Base-by-base conservation (phyloP, 2,329 filamentous ascomycete genomes). In the Zymoseptoria tritici region DNA sequence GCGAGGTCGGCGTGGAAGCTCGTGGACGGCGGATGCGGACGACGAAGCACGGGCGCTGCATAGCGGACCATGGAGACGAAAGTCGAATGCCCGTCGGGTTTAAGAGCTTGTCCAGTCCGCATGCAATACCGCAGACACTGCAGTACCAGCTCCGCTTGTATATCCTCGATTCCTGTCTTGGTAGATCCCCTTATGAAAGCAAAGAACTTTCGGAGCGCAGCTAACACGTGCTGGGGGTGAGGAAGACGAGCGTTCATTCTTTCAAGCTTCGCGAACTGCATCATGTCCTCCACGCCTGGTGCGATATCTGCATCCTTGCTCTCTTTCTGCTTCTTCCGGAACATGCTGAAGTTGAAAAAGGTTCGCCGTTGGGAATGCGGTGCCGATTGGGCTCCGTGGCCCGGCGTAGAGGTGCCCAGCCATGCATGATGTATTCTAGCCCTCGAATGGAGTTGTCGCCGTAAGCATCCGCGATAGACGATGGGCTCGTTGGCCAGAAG, bases 261-360 rank as follows among this genome's bases (percentile, higher is more conserved):
- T 65, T 86, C 77, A 61, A 84, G 82, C 65, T 83, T 83, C 56
- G 83, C 78, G 72, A 90, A 82, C 60, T 89, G 82, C 67, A 89
- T 82, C 76, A 96, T 83, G 16, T 81, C 82, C 64, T 85, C 84
- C 68, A 91, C 83, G 57, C 91, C 91, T 0, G 84, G 88, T 68
- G 85, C 88, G 61, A 86, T 77, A 67, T 85, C 81, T 55, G 85
- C 79, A 21, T 84, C 79, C 71, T 85, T 86, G 51, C 85, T 74
- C 59, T 82, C 77, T 60, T 72, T 72, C 36, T 46, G 36, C 57
- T 83, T 80, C 19, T 84, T 81, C 3, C 83, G 76, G 66, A 89
- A 73, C 59, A 71, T 64, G 57, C 60, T 82, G 53, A 91, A 76
- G 24, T 81, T 80, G 67, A 91, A 80, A 60, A 92, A 85, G 3